Evolutionary conservation across 352 stramenopile species (phyloP).

Genomic region (Globisporangium iwayamae): DNA sequence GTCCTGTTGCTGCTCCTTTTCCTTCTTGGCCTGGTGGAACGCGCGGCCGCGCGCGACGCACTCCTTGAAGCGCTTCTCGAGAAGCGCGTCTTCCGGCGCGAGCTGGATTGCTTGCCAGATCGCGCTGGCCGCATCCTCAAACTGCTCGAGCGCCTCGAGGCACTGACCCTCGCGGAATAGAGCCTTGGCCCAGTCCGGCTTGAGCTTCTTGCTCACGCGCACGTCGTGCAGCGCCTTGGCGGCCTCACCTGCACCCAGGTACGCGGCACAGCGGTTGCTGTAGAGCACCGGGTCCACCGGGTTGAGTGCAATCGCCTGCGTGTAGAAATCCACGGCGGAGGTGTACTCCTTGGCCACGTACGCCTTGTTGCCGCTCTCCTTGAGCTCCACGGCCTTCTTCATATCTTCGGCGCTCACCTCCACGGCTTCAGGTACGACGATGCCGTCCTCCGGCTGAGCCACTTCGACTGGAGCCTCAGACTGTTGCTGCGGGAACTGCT

Average conservation of each 20-base stretch:
- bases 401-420: conserved; percentile 35
- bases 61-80: conserved; percentile 82
- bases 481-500: conserved; percentile 25
- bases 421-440: conserved; percentile 40
- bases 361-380: conserved; percentile 67
- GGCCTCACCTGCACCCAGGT: conserved; percentile 51
- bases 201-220: conserved; percentile 76
- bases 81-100: conserved; percentile 61
- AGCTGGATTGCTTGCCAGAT: conserved; percentile 78
- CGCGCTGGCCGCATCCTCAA: conserved; percentile 66
- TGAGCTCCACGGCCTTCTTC: conserved; percentile 42
- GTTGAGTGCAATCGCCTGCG: conserved; percentile 57
- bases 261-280: conserved; percentile 78
- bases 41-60: conserved; percentile 69
- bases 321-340: conserved; percentile 51
- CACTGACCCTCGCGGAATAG: conserved; percentile 84
- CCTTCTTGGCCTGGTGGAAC: conserved; percentile 48
- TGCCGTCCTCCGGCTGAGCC: conserved; percentile 40
- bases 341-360: conserved; percentile 66
- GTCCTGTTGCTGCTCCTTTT: neutral
- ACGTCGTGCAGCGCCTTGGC: conserved; percentile 74
- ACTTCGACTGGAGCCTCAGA: conserved; percentile 36
- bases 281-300: conserved; percentile 62
- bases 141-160: conserved; percentile 66
- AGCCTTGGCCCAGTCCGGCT: conserved; percentile 79